Conservation (phyloP, 2,329 filamentous ascomycete species). For the Fusarium fujikuroi region DNA sequence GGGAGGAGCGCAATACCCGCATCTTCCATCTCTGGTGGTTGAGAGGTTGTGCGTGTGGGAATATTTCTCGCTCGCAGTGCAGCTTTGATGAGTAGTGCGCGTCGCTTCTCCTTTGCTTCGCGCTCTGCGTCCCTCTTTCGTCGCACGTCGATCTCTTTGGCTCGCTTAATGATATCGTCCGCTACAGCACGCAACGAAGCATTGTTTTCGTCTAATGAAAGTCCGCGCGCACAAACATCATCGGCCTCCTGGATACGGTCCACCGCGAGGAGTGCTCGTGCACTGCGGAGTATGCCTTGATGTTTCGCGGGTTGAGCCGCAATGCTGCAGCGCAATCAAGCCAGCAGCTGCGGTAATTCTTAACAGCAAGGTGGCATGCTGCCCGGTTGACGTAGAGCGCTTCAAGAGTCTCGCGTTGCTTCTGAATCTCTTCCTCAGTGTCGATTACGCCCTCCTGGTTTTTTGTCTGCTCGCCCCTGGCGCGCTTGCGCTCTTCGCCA, state of each 20-base stretch:
- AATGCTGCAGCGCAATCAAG: constrained; percentile 85
- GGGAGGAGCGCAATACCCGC: constrained; percentile 75
- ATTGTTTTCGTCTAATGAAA: constrained; percentile 78
- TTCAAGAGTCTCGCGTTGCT: constrained; percentile 75
- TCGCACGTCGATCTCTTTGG: constrained; percentile 64
- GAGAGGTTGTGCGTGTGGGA: constrained; percentile 70
- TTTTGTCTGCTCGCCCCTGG: constrained; percentile 50
- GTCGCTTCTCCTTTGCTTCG: constrained; percentile 63
- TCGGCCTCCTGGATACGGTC: constrained; percentile 83
- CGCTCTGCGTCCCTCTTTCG: constrained; percentile 67
- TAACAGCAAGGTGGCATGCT: constrained; percentile 86
- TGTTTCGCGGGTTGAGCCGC: constrained; percentile 79
- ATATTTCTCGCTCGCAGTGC: constrained; percentile 79
- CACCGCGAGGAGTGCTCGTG: constrained; percentile 79
- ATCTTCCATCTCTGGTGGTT: constrained; percentile 89
- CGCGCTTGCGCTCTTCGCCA: constrained; percentile 68
- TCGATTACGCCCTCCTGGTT: constrained; percentile 47
- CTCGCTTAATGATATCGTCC: constrained; percentile 70
- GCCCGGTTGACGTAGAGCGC: constrained; percentile 87
- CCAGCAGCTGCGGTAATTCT: constrained; percentile 88
- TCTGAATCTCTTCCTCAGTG: constrained; percentile 65
- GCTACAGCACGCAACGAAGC: constrained; percentile 70
- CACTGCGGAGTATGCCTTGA: constrained; percentile 91
- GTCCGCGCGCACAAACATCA: constrained; percentile 79
- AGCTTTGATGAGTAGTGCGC: constrained; percentile 70